phyloP scores from a whole-genome alignment of 2,329 filamentous ascomycete species.

The Cladosporium sphaerospermum region DNA sequence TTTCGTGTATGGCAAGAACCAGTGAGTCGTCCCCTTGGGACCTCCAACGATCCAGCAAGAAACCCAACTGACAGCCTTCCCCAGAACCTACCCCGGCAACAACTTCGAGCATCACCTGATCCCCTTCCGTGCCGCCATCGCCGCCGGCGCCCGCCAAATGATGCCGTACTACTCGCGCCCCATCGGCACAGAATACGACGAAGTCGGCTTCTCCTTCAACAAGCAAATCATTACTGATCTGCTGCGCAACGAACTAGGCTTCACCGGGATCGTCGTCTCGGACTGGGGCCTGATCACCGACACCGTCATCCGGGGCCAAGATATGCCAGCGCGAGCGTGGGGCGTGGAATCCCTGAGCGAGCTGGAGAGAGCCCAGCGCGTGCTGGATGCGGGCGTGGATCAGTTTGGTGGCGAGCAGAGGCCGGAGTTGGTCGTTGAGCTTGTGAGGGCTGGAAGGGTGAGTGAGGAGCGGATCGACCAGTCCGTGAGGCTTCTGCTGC shows the following conservation, averaged over 20 bases:
- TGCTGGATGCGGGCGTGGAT: slow-evolving; percentile 48
- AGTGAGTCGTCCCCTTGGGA: neutral
- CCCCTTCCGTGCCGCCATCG: slow-evolving; percentile 47
- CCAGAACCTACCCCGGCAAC: slow-evolving; percentile 43
- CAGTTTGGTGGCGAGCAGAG: slow-evolving; percentile 48
- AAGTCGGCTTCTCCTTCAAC: slow-evolving; percentile 48
- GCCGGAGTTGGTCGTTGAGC: slow-evolving; percentile 30
- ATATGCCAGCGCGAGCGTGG: slow-evolving; percentile 46
- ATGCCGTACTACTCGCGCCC: slow-evolving; percentile 49
- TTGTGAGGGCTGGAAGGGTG: slow-evolving; percentile 1
- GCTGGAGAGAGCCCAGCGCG: slow-evolving; percentile 36
- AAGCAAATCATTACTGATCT: slow-evolving; percentile 57
- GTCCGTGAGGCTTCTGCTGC: slow-evolving; percentile 42
- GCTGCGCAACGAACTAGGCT: slow-evolving; percentile 65
- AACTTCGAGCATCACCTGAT: slow-evolving; percentile 47
- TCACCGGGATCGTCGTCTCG: slow-evolving; percentile 60
- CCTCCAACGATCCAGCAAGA: neutral
- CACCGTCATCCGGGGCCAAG: slow-evolving; percentile 35
- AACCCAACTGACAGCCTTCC: neutral
- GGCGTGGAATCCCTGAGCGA: slow-evolving; percentile 43
- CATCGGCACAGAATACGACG: slow-evolving; percentile 40
- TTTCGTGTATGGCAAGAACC: slow-evolving; percentile 48
- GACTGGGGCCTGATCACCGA: slow-evolving; percentile 58
- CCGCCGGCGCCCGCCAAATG: slow-evolving; percentile 45
- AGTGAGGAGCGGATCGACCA: slow-evolving; percentile 41